Evolutionary conservation across 2,329 filamentous ascomycete species (phyloP), one percentile per base, ranked within the genome.

Genomic region (Pleurostoma richardsiae): DNA sequence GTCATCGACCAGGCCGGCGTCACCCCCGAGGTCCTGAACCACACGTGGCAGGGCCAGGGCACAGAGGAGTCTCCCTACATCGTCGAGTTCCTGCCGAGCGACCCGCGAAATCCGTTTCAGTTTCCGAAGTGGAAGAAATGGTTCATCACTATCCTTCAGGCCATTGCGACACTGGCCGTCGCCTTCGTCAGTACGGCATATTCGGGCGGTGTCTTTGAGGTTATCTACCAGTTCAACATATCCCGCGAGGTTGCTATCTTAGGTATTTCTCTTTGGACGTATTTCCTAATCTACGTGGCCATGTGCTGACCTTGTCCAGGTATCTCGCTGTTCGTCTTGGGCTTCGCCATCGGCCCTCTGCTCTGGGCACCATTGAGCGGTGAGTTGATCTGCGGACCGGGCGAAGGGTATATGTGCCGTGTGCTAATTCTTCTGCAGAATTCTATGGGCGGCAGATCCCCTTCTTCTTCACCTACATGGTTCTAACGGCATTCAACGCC

Each of bases 161-260:
- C 85, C 10, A 56, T 85, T 29, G 80, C 85, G 10, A 86, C 84
- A 1, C 72, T 90, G 40, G 83, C 76, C 29, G 83, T 89, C 30
- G 72, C 86, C 3, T 85, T 90, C 55, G 79, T 81, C 45, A 86
- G 83, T 19, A 85, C 82, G 2, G 85, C 85, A 30, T 87, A 81
- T 61, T 79, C 78, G 4, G 80, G 80, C 10, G 80, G 79, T 41
- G 61, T 82, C 10, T 47, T 54, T 6, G 67, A 80, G 42, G 71
- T 88, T 45, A 69, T 82, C 10, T 40, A 50, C 2, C 69, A 81
- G 31, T 86, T 88, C 52, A 47, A 65, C 10, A 70, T 80, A 29
- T 68, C 65, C 1, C 55, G 55, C 1, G 77, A 79, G 53, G 64
- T 84, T 6, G 76, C 73, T 38, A 82, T 79, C 28, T 69, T 86